These are phyloP conservation scores for Epichloe aotearoae DNA, from an alignment of 2,329 filamentous ascomycete species.

Conservation along the genomic window DNA sequence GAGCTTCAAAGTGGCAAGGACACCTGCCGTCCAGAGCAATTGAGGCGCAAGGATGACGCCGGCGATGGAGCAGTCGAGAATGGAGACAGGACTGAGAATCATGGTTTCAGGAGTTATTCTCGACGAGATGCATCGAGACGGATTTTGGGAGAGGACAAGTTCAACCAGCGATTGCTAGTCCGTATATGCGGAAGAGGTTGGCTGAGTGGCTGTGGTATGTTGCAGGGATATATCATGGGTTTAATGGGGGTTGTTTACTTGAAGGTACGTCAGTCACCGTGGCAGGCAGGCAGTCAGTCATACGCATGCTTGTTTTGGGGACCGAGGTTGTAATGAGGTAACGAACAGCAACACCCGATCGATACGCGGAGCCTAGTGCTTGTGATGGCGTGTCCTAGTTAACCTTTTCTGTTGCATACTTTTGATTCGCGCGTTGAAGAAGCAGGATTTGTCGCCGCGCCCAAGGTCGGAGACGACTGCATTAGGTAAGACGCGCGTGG, in stretches of 20 bases:
- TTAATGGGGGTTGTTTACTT: too few species aligned
- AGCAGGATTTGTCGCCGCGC: not conserved
- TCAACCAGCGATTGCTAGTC: too few species aligned
- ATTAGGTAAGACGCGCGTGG: not conserved
- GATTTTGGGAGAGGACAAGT: not conserved
- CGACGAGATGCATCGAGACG: not conserved
- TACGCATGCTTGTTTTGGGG: not conserved
- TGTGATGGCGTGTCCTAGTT: too few species aligned
- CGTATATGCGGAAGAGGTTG: not conserved
- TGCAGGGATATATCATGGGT: too few species aligned
- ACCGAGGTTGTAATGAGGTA: too few species aligned
- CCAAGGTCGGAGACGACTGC: not conserved
- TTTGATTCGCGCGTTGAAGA: too few species aligned
- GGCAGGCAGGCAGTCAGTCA: not conserved
- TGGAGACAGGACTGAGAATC: constrained; percentile 62
- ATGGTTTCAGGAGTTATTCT: constrained; percentile 26
- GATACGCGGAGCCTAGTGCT: too few species aligned
- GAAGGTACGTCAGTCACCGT: too few species aligned
- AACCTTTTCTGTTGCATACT: too few species aligned
- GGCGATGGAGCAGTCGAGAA: constrained; percentile 64
- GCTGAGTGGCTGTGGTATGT: not conserved
- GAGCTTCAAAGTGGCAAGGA: constrained; percentile 44
- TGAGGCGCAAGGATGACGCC: constrained; percentile 58
- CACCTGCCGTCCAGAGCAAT: constrained; percentile 53
- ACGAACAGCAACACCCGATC: too few species aligned